These are phyloP conservation scores for Boletus pseudo-olivaceus DNA, from an alignment of 768 basidiomycete genomes.

Conservation along the genomic window DNA sequence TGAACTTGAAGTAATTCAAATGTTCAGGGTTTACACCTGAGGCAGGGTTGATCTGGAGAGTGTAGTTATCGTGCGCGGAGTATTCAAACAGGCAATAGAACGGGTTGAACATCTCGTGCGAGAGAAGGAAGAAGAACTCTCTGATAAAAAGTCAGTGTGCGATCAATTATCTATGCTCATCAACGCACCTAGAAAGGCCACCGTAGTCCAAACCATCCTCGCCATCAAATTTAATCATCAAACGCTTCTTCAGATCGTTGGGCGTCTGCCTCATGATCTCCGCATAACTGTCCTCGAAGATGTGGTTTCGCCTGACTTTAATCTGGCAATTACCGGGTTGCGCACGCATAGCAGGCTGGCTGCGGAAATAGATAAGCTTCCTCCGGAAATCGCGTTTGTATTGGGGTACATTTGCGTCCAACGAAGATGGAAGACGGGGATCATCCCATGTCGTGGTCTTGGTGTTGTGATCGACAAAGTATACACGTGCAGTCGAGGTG, in stretches of 20 bases:
- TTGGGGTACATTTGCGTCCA: slow-evolving; percentile 96
- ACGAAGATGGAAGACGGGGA: slow-evolving; percentile 89
- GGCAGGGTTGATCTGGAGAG: slow-evolving; percentile 97
- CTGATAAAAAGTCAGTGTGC: slow-evolving; percentile 39
- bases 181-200: slow-evolving; percentile 83
- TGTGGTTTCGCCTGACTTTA: slow-evolving; percentile 96
- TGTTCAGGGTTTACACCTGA: slow-evolving; percentile 99
- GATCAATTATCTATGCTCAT: background rate
- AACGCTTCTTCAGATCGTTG: slow-evolving; percentile 94
- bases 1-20: slow-evolving; percentile 99
- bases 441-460: slow-evolving; percentile 99
- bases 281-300: slow-evolving; percentile 98
- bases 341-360: slow-evolving; percentile 95
- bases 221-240: slow-evolving; percentile 99
- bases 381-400: slow-evolving; percentile 99
- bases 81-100: slow-evolving; percentile 99
- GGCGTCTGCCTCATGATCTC: slow-evolving; percentile 99
- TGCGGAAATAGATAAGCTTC: slow-evolving; percentile 99
- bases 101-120: slow-evolving; percentile 99
- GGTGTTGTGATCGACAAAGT: slow-evolving; percentile 99
- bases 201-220: slow-evolving; percentile 99
- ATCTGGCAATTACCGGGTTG: slow-evolving; percentile 99
- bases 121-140: slow-evolving; percentile 99
- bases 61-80: slow-evolving; percentile 99
- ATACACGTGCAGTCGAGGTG: slow-evolving; percentile 95